phyloP scores from a whole-genome alignment of 179 eudicot genomes.

The Actinidia chinensis region DNA sequence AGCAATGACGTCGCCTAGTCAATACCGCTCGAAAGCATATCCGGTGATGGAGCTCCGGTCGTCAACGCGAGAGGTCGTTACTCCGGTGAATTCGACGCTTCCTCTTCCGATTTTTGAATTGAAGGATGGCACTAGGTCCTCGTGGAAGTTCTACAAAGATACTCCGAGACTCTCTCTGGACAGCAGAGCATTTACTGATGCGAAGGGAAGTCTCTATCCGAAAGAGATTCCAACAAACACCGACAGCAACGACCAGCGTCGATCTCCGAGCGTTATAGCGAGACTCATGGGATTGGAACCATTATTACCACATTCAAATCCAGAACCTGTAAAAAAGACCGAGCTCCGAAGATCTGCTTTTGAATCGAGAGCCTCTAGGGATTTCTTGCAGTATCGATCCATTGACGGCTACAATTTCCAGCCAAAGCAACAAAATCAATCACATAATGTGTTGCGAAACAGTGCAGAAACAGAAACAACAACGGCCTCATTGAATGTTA shows the following conservation, averaged over 20 bases:
- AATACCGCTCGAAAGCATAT: conserved; percentile 18
- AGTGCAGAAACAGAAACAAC: neutral
- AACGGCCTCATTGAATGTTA: neutral
- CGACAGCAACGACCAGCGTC: conserved; percentile 40
- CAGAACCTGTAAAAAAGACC: conserved; percentile 32
- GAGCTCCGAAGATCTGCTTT: conserved; percentile 89
- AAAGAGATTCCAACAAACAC: conserved; percentile 42
- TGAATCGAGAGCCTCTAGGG: conserved; percentile 75
- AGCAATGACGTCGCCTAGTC: conserved; percentile 16
- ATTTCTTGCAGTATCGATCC: conserved; percentile 48
- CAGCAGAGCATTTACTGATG: conserved; percentile 61
- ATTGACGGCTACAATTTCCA: conserved; percentile 32
- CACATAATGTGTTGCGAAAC: conserved; percentile 8
- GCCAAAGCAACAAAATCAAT: conserved; percentile 20
- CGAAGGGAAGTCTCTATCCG: conserved; percentile 64
- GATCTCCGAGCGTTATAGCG: conserved; percentile 85
- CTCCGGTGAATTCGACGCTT: conserved; percentile 26
- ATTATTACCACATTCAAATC: conserved; percentile 29
- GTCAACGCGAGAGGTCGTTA: conserved; percentile 6
- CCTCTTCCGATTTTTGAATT: conserved; percentile 37
- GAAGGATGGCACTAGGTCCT: conserved; percentile 40
- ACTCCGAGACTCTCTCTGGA: conserved; percentile 81
- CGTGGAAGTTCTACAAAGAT: conserved; percentile 72
- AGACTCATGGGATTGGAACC: conserved; percentile 86
- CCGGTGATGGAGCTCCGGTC: conserved; percentile 27